phyloP scores from a whole-genome alignment of 2,329 filamentous ascomycete genomes.

The Aureobasidium sp. region DNA sequence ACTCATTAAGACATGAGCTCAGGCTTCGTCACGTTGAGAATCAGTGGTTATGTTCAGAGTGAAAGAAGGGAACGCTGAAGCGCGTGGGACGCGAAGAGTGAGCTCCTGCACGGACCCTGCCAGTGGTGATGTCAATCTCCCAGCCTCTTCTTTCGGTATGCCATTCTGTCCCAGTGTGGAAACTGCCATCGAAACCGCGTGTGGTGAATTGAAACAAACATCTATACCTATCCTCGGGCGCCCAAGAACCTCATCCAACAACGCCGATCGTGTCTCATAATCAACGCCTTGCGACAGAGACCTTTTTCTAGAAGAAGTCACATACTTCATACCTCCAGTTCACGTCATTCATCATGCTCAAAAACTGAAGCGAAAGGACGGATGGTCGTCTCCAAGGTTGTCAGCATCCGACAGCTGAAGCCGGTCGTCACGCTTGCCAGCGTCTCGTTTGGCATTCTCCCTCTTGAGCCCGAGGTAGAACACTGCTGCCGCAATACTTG shows the following conservation, averaged over 20 bases:
- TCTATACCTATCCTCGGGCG: background rate
- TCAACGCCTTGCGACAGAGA: background rate
- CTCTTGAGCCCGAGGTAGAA: slow-evolving; percentile 36
- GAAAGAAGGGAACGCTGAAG: background rate
- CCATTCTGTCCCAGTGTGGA: background rate
- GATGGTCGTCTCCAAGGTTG: slow-evolving; percentile 49
- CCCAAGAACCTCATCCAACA: background rate
- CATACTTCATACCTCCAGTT: background rate
- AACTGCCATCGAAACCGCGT: background rate
- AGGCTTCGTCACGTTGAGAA: background rate
- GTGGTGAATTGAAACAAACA: background rate
- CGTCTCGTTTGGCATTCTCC: slow-evolving; percentile 42
- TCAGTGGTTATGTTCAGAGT: background rate
- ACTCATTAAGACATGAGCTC: background rate
- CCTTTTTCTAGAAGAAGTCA: background rate
- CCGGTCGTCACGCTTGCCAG: slow-evolving; percentile 41
- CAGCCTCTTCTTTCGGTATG: background rate
- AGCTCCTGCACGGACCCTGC: background rate
- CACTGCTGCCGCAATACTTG: slow-evolving; percentile 34
- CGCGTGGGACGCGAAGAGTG: background rate
- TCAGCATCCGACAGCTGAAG: slow-evolving; percentile 36
- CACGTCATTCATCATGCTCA: background rate
- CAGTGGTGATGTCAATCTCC: background rate
- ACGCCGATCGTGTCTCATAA: background rate
- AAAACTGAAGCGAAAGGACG: slow-evolving; percentile 39